Conservation (phyloP, 2,329 filamentous ascomycete species). For the Pyricularia pennisetigena region DNA sequence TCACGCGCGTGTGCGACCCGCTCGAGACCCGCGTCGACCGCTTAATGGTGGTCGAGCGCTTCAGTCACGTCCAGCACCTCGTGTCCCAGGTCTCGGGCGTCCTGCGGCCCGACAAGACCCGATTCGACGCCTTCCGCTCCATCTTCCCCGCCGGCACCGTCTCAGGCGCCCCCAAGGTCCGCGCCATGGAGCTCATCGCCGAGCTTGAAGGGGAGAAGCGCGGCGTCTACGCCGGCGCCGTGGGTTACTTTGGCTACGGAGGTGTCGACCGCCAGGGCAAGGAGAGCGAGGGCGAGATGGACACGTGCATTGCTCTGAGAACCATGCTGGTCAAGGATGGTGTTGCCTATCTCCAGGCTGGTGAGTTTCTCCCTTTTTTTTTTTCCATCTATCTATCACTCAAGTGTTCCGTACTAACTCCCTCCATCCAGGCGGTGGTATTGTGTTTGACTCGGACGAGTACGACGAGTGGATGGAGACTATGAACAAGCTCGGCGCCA, state of each 20-base stretch:
- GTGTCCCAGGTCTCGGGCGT: constrained; percentile 92
- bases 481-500: constrained; percentile 85
- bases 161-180: constrained; percentile 88
- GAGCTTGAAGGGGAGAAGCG: constrained; percentile 91
- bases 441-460: constrained; percentile 87
- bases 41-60: constrained; percentile 88
- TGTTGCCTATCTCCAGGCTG: constrained; percentile 81
- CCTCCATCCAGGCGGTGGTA: constrained; percentile 60
- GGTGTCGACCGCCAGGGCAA: constrained; percentile 48
- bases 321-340: constrained; percentile 94
- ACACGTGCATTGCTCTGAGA: constrained; percentile 69
- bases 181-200: constrained; percentile 93
- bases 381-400: neutral
- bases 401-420: neutral
- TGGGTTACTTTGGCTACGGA: constrained; percentile 91
- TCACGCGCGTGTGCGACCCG: constrained; percentile 92
- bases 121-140: constrained; percentile 90
- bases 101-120: constrained; percentile 71
- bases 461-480: constrained; percentile 94
- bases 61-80: constrained; percentile 95
- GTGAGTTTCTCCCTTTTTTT: constrained; percentile 22
- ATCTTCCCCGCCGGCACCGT: constrained; percentile 98
- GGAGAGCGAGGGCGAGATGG: constrained; percentile 76
- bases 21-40: constrained; percentile 82
- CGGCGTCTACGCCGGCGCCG: constrained; percentile 89